Conservation (phyloP, 345 rosid genomes). For the Nephelium lappaceum region DNA sequence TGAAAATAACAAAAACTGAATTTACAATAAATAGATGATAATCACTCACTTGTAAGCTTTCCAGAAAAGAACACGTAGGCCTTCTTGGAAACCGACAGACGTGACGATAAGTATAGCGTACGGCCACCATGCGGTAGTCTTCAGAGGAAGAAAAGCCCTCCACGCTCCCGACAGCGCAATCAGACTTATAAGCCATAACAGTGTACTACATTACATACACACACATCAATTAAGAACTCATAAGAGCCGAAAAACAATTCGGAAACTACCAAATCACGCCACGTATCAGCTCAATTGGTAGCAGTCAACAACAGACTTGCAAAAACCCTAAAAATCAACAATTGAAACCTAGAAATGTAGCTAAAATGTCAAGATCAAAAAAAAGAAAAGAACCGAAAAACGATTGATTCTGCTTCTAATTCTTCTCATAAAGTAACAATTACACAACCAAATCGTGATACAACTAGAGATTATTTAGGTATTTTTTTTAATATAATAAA, state of each 20-base stretch:
- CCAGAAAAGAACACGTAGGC: conserved; percentile 89
- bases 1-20: neutral
- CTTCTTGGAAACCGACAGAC: conserved; percentile 87
- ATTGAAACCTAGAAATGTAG: no score
- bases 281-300: no score
- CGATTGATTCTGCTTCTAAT: no score
- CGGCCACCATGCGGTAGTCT: conserved; percentile 76
- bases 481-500: neutral
- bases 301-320: neutral
- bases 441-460: neutral
- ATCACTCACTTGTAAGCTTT: conserved; percentile 68
- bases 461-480: neutral
- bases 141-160: conserved; percentile 93
- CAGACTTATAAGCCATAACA: conserved; percentile 87
- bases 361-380: no score
- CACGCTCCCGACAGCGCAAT: conserved; percentile 81
- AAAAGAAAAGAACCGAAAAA: no score
- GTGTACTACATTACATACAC: conserved; percentile 38
- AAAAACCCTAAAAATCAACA: neutral
- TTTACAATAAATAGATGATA: neutral
- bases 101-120: conserved; percentile 73
- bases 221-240: conserved; percentile 10
- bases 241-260: conserved; percentile 4
- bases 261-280: neutral
- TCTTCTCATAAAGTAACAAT: no score